Conservation (phyloP, 306 rosid species). For the Ormosia semicastrata region DNA sequence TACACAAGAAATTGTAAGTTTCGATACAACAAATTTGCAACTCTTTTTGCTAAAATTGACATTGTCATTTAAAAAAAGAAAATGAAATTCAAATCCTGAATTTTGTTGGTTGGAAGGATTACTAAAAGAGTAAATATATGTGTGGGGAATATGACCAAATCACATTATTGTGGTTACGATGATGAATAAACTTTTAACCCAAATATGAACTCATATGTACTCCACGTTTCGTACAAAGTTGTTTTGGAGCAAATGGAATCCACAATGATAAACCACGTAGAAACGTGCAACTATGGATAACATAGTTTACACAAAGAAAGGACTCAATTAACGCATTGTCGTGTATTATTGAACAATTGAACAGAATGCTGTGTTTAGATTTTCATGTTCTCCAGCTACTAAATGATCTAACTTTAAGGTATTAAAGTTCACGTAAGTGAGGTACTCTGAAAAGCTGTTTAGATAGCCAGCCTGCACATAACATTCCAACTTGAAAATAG, state of each 20-base stretch:
- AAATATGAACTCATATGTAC: not conserved
- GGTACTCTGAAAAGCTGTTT: not conserved
- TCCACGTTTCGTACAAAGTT: not conserved
- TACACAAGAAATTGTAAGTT: too few species aligned
- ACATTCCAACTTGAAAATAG: too few species aligned
- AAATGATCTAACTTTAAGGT: too few species aligned
- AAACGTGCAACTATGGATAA: not conserved
- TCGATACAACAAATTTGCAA: too few species aligned
- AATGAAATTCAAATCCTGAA: too few species aligned
- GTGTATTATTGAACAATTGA: not conserved
- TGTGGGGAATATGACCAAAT: too few species aligned
- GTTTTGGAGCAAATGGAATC: conserved; percentile 7
- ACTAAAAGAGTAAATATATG: too few species aligned
- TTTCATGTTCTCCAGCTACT: not conserved
- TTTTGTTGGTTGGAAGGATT: too few species aligned
- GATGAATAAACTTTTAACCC: not conserved
- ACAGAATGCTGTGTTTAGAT: not conserved
- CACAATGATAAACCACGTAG: not conserved
- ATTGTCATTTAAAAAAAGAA: too few species aligned
- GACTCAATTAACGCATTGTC: not conserved
- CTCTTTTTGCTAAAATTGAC: too few species aligned
- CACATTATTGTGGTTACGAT: too few species aligned
- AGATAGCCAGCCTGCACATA: not conserved
- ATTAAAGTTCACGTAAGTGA: too few species aligned
- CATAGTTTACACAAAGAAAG: not conserved